Conservation (phyloP, 805 yeast species). For the Blastobotrys chiropterorum region DNA sequence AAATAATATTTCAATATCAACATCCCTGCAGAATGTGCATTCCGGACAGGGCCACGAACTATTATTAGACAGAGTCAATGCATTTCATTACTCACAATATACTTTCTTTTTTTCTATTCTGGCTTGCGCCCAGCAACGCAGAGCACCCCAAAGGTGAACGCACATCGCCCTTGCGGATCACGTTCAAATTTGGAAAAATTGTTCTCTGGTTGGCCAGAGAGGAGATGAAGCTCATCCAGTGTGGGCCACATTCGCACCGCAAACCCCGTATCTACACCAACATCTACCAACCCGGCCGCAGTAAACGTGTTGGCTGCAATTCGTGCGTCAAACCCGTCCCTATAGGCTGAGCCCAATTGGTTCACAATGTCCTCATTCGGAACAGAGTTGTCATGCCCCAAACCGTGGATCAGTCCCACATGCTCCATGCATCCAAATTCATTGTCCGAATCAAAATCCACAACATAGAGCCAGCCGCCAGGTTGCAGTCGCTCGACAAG, state of each 20-base stretch:
- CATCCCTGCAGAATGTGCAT: no score
- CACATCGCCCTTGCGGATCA: not conserved
- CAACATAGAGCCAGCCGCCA: constrained; percentile 1
- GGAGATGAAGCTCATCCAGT: not conserved
- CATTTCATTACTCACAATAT: no score
- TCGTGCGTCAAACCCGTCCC: not conserved
- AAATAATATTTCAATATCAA: no score
- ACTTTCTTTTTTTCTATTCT: not conserved
- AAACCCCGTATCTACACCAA: not conserved
- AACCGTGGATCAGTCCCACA: not conserved
- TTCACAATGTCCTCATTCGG: not conserved
- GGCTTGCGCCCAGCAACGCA: not conserved
- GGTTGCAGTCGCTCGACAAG: not conserved
- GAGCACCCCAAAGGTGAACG: not conserved
- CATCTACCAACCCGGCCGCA: not conserved
- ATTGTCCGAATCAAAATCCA: not conserved
- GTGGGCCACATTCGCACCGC: not conserved
- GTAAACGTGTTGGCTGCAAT: not conserved
- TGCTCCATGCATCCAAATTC: not conserved
- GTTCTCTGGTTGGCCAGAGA: not conserved
- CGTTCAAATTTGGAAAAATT: not conserved
- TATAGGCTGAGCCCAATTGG: not conserved
- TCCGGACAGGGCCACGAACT: no score
- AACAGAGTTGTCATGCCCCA: not conserved
- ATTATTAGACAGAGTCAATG: no score